A percentile compares a stretch with the other conserved stretches of the same genome.
These are phyloP conservation scores for Omphalotus guepiniiformis DNA, from an alignment of 768 basidiomycete genomes.

Conservation along the genomic window DNA sequence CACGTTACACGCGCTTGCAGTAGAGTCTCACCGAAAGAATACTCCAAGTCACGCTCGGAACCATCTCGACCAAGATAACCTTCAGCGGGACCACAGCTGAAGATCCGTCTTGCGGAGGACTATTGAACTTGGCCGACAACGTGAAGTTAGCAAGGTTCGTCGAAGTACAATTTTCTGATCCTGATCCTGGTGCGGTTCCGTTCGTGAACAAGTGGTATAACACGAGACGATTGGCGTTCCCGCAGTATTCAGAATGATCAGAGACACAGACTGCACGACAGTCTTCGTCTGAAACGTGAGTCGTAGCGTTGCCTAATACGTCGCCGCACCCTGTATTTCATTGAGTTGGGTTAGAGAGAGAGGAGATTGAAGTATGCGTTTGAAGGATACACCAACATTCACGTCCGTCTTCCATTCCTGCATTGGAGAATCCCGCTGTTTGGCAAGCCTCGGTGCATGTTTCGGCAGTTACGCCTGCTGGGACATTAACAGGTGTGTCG, in stretches of 20 bases:
- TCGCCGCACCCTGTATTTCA: slow-evolving; percentile 36
- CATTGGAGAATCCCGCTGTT: slow-evolving; percentile 33
- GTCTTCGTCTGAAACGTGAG: slow-evolving; percentile 34
- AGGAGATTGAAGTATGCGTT: background rate
- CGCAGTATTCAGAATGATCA: slow-evolving; percentile 35
- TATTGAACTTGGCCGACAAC: slow-evolving; percentile 29
- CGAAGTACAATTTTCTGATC: slow-evolving; percentile 24
- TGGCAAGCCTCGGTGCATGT: slow-evolving; percentile 47
- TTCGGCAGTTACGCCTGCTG: slow-evolving; percentile 42
- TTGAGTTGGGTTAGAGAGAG: background rate
- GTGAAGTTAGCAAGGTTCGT: slow-evolving; percentile 34
- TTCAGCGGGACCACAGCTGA: slow-evolving; percentile 28
- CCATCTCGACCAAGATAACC: slow-evolving; percentile 35
- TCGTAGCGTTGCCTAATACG: slow-evolving; percentile 26
- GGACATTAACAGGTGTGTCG: slow-evolving; percentile 32
- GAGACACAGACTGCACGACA: slow-evolving; percentile 37
- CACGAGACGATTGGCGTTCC: slow-evolving; percentile 34
- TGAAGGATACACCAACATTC: slow-evolving; percentile 41
- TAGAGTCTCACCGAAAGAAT: slow-evolving; percentile 32
- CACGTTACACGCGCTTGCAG: background rate
- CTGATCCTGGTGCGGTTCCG: slow-evolving; percentile 20
- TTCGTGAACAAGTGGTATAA: slow-evolving; percentile 25
- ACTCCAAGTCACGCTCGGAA: slow-evolving; percentile 34
- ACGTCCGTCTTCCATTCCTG: slow-evolving; percentile 42
- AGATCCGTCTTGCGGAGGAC: slow-evolving; percentile 24